Conservation (phyloP, 139 green algal species). For the Zygnema circumcarinatum region DNA sequence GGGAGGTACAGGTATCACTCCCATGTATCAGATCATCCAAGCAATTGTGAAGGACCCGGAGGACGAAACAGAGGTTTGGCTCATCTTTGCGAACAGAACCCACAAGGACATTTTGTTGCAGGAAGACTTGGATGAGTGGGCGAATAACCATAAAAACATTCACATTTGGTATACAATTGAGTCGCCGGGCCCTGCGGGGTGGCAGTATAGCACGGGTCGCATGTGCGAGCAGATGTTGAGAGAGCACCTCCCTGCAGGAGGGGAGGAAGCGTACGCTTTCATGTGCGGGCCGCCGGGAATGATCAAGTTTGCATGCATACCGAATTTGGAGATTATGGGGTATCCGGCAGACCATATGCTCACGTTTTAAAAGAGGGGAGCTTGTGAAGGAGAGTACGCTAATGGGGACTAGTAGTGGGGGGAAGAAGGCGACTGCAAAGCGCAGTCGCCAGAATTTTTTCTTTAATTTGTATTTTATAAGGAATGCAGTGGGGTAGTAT, state of each 20-base stretch:
- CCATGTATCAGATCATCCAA: conserved; percentile 66
- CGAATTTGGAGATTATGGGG: conserved; percentile 78
- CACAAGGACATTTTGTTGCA: conserved; percentile 93
- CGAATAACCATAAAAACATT: conserved; percentile 5
- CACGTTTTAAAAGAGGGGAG: conserved; percentile 69
- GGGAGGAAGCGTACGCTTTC: conserved; percentile 69
- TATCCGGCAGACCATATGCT: conserved; percentile 71
- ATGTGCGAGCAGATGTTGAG: conserved; percentile 83
- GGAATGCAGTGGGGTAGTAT: too few species aligned
- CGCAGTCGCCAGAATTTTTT: too few species aligned
- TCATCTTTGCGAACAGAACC: conserved; percentile 93
- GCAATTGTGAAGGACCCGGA: conserved; percentile 79
- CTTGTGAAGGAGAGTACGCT: too few species aligned
- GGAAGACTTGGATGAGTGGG: conserved; percentile 82
- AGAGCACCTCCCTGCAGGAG: conserved; percentile 70
- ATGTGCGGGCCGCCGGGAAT: conserved; percentile 93
- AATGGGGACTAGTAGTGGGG: too few species aligned
- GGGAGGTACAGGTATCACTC: conserved; percentile 90
- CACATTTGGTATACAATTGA: conserved; percentile 66
- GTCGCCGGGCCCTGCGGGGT: conserved; percentile 64
- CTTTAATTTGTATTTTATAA: too few species aligned
- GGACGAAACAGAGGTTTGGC: conserved; percentile 81
- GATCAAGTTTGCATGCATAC: conserved; percentile 88
- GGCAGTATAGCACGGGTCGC: conserved; percentile 76
- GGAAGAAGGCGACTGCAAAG: too few species aligned